Conservation (phyloP, 495 filamentous ascomycete species). For the Massariosphaeria phaeospora region DNA sequence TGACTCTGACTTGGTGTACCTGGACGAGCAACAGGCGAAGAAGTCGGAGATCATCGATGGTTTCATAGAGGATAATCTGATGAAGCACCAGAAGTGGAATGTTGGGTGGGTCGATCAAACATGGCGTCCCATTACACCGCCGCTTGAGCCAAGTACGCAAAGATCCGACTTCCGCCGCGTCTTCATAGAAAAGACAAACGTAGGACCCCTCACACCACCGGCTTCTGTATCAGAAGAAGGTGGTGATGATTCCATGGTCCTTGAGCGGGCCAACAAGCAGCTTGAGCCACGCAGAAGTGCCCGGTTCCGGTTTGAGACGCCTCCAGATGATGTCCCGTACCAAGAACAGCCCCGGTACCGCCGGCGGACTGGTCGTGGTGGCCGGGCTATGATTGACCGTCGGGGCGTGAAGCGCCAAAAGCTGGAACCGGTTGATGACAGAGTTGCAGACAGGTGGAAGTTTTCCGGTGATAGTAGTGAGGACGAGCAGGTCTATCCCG, state of each 20-base stretch:
- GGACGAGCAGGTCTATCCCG: conserved; percentile 27
- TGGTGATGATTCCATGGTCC: conserved; percentile 33
- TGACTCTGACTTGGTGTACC: conserved; percentile 68
- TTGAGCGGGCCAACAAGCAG: conserved; percentile 18
- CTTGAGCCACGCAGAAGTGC: conserved; percentile 17
- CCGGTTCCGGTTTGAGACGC: conserved; percentile 25
- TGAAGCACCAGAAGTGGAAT: conserved; percentile 84
- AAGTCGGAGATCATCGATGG: conserved; percentile 71
- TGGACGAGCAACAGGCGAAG: conserved; percentile 72
- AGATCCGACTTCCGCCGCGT: conserved; percentile 70
- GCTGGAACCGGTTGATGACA: conserved; percentile 21
- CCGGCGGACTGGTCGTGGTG: conserved; percentile 31
- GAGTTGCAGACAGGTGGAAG: conserved; percentile 25
- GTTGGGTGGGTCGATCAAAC: conserved; percentile 78
- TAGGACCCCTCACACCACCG: conserved; percentile 82
- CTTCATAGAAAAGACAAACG: conserved; percentile 60
- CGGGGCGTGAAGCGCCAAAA: conserved; percentile 26
- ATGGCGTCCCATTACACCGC: conserved; percentile 70
- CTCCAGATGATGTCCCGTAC: conserved; percentile 27
- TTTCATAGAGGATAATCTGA: conserved; percentile 74
- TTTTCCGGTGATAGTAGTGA: conserved; percentile 31
- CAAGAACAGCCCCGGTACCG: conserved; percentile 24
- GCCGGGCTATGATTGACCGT: conserved; percentile 35
- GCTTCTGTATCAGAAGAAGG: conserved; percentile 59
- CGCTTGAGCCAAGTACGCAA: conserved; percentile 53